A percentile compares a stretch with the other conserved stretches of the same genome.
Evolutionary conservation across 179 eudicot genomes (phyloP).

Genomic region (Nepenthes alata): DNA sequence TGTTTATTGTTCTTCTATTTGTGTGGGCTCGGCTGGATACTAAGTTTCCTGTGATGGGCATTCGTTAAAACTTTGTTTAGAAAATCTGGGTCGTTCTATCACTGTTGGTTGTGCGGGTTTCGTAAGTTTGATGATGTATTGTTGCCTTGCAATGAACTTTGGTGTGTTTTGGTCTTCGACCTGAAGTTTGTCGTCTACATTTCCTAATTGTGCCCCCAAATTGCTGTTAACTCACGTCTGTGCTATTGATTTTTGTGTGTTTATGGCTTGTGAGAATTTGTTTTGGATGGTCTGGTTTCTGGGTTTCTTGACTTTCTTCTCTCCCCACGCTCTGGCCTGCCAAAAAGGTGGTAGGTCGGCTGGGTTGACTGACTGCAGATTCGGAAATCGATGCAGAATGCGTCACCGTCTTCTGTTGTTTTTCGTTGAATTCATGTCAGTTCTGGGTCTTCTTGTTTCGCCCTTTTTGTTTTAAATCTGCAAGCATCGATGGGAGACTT

Average conservation of each 20-base stretch:
- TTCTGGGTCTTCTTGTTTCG: neutral
- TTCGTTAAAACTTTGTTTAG: neutral
- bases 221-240: neutral
- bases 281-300: neutral
- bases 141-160: neutral
- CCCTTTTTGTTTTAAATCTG: neutral
- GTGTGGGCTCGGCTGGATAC: neutral
- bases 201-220: neutral
- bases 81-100: neutral
- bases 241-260: neutral
- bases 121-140: neutral
- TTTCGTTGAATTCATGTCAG: neutral
- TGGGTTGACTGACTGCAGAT: conserved; percentile 24
- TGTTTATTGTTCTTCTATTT: neutral
- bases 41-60: too few relatives aligned
- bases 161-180: neutral
- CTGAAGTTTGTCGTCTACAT: neutral
- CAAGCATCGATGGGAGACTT: neutral
- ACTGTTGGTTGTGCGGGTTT: neutral
- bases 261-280: neutral
- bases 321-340: conserved; percentile 1
- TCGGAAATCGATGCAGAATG: conserved; percentile 7
- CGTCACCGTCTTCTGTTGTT: neutral
- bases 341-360: conserved; percentile 22
- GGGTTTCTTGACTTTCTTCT: conserved; percentile 1